These are phyloP conservation scores for Porpolomopsis calyptriformis DNA, from an alignment of 768 basidiomycete species.

Conservation along the genomic window DNA sequence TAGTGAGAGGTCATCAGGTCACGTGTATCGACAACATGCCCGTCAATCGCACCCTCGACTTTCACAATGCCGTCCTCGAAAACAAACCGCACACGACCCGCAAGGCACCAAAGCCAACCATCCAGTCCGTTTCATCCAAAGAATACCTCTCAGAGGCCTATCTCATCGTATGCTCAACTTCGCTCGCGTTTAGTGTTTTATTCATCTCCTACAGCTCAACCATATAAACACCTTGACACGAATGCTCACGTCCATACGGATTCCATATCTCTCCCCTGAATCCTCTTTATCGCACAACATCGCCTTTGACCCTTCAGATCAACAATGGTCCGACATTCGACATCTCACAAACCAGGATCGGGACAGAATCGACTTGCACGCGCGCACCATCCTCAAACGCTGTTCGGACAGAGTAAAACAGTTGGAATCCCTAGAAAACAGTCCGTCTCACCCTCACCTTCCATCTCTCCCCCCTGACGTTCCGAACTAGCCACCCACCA, in stretches of 20 bases:
- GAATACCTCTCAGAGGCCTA: conserved; percentile 70
- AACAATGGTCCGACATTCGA: conserved; percentile 53
- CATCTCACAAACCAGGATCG: conserved; percentile 82
- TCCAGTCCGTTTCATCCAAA: conserved; percentile 38
- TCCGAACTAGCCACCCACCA: conserved; percentile 54
- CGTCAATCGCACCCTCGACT: conserved; percentile 52
- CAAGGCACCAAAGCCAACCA: conserved; percentile 23
- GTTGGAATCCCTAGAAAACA: conserved; percentile 82
- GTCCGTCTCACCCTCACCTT: conserved; percentile 29
- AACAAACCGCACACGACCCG: conserved; percentile 31
- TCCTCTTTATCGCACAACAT: conserved; percentile 39
- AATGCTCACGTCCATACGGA: conserved; percentile 68
- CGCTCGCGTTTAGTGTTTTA: not conserved
- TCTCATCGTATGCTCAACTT: conserved; percentile 36
- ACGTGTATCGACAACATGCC: no score
- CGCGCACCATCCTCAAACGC: conserved; percentile 71
- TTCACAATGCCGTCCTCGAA: conserved; percentile 43
- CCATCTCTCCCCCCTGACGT: conserved; percentile 38
- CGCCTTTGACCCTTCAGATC: conserved; percentile 41
- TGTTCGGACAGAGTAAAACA: conserved; percentile 82
- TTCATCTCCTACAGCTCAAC: conserved; percentile 38
- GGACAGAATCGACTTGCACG: conserved; percentile 92
- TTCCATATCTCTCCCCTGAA: conserved; percentile 71
- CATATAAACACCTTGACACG: conserved; percentile 61
- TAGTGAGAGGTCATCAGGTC: no score